These are phyloP conservation scores for Boletus mariae DNA, from an alignment of 1,284 basidiomycete genomes.

Conservation along the genomic window DNA sequence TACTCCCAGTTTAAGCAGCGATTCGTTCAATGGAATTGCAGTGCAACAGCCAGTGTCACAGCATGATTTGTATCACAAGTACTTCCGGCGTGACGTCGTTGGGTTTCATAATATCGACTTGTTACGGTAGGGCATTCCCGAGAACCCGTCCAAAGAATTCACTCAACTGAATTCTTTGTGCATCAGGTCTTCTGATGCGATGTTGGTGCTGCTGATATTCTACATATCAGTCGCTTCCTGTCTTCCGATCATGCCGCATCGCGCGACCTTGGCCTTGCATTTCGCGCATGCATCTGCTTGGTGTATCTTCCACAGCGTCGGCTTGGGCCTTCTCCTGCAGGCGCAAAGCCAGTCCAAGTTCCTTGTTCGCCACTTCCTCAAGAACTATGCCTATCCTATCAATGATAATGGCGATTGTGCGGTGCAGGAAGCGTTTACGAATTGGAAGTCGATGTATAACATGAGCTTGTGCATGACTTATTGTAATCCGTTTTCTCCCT, in stretches of 20 bases:
- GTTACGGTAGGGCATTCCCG: slow-evolving; percentile 57
- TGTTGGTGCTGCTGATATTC: slow-evolving; percentile 55
- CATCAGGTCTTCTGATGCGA: slow-evolving; percentile 62
- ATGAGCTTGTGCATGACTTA: slow-evolving; percentile 94
- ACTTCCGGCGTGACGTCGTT: slow-evolving; percentile 87
- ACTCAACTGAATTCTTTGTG: slow-evolving; percentile 21
- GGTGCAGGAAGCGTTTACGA: slow-evolving; percentile 86
- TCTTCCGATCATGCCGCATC: slow-evolving; percentile 43
- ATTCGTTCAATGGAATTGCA: slow-evolving; percentile 5
- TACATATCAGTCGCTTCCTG: slow-evolving; percentile 52
- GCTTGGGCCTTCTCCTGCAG: slow-evolving; percentile 78
- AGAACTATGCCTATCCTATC: slow-evolving; percentile 81
- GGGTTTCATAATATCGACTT: slow-evolving; percentile 82
- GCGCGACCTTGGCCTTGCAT: slow-evolving; percentile 55
- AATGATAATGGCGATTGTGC: slow-evolving; percentile 64
- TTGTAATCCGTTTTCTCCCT: slow-evolving; percentile 46
- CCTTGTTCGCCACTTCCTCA: slow-evolving; percentile 90
- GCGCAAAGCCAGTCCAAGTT: slow-evolving; percentile 87
- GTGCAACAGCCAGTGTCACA: slow-evolving; percentile 48
- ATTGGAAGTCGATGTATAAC: slow-evolving; percentile 95
- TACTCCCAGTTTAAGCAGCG: slow-evolving; percentile 1
- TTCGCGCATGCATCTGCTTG: slow-evolving; percentile 83
- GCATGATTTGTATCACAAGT: slow-evolving; percentile 87
- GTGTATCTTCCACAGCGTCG: slow-evolving; percentile 88
- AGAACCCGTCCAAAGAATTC: slow-evolving; percentile 11